A percentile compares a stretch with the other conserved stretches of the same genome.
phyloP scores from a whole-genome alignment of 345 rosid genomes.

The Hypericum perforatum region DNA sequence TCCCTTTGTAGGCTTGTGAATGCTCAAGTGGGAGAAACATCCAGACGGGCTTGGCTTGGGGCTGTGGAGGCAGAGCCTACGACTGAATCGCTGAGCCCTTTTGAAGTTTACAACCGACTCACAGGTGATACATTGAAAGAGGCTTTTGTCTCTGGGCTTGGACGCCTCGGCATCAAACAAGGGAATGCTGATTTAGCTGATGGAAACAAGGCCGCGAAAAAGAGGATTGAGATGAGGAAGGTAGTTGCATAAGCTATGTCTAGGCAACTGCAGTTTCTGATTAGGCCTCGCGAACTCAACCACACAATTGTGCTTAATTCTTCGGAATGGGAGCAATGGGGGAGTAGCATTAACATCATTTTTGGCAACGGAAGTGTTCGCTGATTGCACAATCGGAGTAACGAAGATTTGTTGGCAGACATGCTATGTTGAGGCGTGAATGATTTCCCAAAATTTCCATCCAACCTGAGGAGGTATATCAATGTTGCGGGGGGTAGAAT shows the following conservation, averaged over 20 bases:
- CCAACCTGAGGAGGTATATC: too few relatives aligned
- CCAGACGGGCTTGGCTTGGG: slow-evolving; percentile 82
- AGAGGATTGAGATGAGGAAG: slow-evolving; percentile 79
- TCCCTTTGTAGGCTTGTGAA: slow-evolving; percentile 53
- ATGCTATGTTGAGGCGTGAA: too few relatives aligned
- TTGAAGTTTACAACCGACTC: slow-evolving; percentile 60
- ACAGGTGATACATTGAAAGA: slow-evolving; percentile 66
- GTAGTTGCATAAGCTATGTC: slow-evolving; percentile 22
- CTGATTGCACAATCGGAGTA: too few relatives aligned
- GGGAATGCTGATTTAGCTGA: slow-evolving; percentile 26
- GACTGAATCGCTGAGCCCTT: slow-evolving; percentile 54
- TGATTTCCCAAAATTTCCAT: too few relatives aligned
- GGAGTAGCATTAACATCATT: too few relatives aligned
- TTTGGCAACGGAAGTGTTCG: too few relatives aligned
- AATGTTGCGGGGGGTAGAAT: too few relatives aligned
- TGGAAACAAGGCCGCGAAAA: slow-evolving; percentile 60
- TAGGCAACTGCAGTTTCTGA: too few relatives aligned
- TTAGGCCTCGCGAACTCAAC: too few relatives aligned
- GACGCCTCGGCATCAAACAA: slow-evolving; percentile 70
- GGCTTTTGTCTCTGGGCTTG: slow-evolving; percentile 63
- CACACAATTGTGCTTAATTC: too few relatives aligned
- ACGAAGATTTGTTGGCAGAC: too few relatives aligned
- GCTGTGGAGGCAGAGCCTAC: slow-evolving; percentile 69
- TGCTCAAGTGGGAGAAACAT: slow-evolving; percentile 54
- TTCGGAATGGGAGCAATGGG: too few relatives aligned